phyloP scores from a whole-genome alignment of 805 yeast genomes.

The Saccharomycopsis lassenensis region DNA sequence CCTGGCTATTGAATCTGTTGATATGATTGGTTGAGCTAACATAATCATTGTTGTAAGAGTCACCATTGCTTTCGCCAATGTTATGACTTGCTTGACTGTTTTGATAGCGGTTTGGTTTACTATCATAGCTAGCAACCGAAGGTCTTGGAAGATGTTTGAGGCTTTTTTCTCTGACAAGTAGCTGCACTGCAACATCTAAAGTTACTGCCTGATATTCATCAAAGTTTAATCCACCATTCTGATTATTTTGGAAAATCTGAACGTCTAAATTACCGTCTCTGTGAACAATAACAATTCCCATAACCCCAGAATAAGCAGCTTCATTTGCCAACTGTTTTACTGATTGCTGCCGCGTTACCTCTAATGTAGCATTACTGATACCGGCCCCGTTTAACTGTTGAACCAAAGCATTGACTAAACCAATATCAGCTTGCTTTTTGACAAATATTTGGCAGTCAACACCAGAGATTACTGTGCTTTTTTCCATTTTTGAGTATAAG shows the following conservation, averaged over 20 bases:
- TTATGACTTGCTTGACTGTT: constrained; percentile 19
- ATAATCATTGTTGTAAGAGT: constrained; percentile 11
- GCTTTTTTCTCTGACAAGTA: constrained; percentile 35
- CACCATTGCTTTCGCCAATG: constrained; percentile 17
- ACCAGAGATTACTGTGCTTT: constrained; percentile 9
- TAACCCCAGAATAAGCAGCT: constrained; percentile 71
- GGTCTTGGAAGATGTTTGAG: constrained; percentile 4
- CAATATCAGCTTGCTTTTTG: constrained; percentile 35
- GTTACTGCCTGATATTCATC: constrained; percentile 75
- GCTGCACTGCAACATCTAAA: constrained; percentile 51
- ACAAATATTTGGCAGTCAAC: constrained; percentile 39
- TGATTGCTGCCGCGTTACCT: constrained; percentile 32
- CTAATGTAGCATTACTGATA: constrained; percentile 31
- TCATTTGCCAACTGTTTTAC: constrained; percentile 47
- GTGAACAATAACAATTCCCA: constrained; percentile 59
- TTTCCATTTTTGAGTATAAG: background rate
- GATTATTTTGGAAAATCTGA: constrained; percentile 58
- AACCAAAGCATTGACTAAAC: constrained; percentile 31
- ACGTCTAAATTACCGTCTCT: constrained; percentile 47
- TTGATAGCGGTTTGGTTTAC: constrained; percentile 18
- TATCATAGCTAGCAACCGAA: constrained; percentile 18
- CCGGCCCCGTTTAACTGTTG: constrained; percentile 28
- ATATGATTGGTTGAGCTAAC: constrained; percentile 14
- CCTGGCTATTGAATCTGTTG: too few relatives aligned
- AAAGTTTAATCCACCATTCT: constrained; percentile 65